Base-by-base conservation (phyloP, 768 basidiomycete species). In the Fistulinella prunicolor region DNA sequence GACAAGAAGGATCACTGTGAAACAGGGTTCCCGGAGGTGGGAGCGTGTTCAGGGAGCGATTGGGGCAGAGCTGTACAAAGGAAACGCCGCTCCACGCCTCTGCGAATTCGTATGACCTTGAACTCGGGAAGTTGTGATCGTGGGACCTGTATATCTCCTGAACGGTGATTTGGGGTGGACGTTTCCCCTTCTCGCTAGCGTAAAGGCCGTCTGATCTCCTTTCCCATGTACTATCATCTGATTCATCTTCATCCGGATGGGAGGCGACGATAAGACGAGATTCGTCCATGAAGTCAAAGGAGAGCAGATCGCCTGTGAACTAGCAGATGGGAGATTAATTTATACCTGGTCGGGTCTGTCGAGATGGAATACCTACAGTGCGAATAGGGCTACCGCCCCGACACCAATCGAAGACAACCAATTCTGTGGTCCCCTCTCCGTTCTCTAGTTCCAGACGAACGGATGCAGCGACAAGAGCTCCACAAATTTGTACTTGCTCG, bases 1-100 rank as follows among this genome's bases (percentile, higher is more conserved):
- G 75, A 47, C 70, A 68, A 28, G 72, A 67, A 8, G 81, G 78
- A 54, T 83, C 80, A 29, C 73, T 69, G 50, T 77, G 78, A 59
- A 85, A 84, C n/a, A 83, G 61, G 8, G 79, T 76, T 38, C 64
- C 73, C 3, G 74, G 57, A 23, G 70, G 62, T 2, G 71, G 62
- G 4, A 60, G 44, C 23, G 66, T 48, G 22, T 76, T 68, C 8
- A 74, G 68, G 32, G 77, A 71, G 12, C 65, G 67, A 51, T 83
- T 81, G 1, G 72, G 72, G 40, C 70, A 69, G 52, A 83, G 77
- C 28, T 70, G 73, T 54, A 83, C 65, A 23, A 63, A 63, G 13
- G 73, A 74, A 34, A 65, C 47, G 32, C 68, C 67, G 38, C 54
- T 65, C 82, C 81, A 85, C 23, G 69, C 67, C 32, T 70, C 71